phyloP scores from a whole-genome alignment of 2,329 filamentous ascomycete genomes.

The Trichoderma breve region DNA sequence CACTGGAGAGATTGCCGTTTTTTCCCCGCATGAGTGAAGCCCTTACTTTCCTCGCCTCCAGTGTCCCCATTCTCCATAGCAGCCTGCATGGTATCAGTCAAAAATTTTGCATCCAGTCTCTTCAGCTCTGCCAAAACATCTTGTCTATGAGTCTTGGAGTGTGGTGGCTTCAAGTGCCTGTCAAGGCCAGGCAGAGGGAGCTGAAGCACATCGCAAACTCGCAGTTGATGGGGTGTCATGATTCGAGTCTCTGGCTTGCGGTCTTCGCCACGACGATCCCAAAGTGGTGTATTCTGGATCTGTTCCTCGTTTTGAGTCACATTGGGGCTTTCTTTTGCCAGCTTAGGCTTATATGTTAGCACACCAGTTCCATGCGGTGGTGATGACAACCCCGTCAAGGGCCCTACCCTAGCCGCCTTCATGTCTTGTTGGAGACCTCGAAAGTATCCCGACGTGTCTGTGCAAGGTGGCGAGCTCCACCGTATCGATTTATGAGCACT shows the following conservation, averaged over 20 bases:
- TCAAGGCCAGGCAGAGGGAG: conserved; percentile 28
- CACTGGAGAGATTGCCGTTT: not conserved
- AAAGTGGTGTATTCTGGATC: not conserved
- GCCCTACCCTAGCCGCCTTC: not conserved
- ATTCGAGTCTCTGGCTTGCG: not conserved
- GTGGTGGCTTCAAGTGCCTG: conserved; percentile 23
- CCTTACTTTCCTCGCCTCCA: not conserved
- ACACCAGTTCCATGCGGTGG: not conserved
- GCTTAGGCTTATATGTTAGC: not conserved
- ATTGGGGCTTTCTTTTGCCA: not conserved
- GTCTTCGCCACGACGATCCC: not conserved
- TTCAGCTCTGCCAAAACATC: conserved; percentile 32
- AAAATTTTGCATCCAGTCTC: conserved; percentile 31
- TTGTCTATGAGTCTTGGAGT: conserved; percentile 24
- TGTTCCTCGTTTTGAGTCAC: not conserved
- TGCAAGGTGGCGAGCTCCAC: not conserved
- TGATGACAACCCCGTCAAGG: not conserved
- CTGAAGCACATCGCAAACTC: conserved; percentile 23
- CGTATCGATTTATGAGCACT: not conserved
- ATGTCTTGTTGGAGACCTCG: not conserved
- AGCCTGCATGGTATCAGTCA: conserved; percentile 21
- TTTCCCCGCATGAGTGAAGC: not conserved
- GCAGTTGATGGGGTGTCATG: not conserved
- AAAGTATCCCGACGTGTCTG: conserved; percentile 7
- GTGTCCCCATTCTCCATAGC: not conserved